Conservation (phyloP, 202 grass and related monocot species). For the Panicum virgatum region DNA sequence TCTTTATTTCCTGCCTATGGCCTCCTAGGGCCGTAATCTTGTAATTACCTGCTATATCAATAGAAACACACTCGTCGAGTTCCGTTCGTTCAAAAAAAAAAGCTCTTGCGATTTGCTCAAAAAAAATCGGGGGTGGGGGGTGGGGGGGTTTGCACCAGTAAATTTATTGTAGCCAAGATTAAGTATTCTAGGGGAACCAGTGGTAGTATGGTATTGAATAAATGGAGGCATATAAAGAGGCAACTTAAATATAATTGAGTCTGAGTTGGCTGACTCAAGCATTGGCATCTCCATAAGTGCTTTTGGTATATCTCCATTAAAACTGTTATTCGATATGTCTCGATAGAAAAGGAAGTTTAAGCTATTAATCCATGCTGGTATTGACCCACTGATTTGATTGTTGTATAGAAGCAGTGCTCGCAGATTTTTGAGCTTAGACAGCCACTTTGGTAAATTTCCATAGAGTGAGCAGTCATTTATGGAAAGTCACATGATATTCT, state of each 20-base stretch:
- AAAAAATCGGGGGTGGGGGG: too few relatives aligned
- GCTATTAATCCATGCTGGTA: conserved; percentile 48
- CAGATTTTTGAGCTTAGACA: conserved; percentile 52
- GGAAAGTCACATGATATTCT: conserved; percentile 39
- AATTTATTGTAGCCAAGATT: conserved; percentile 51
- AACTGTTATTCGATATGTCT: conserved; percentile 59
- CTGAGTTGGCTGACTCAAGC: conserved; percentile 26
- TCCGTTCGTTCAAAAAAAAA: too few relatives aligned
- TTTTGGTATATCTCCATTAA: conserved; percentile 62
- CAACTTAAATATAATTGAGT: neutral
- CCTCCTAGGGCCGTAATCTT: too few relatives aligned
- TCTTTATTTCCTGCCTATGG: too few relatives aligned
- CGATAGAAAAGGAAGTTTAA: conserved; percentile 47
- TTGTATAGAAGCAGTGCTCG: conserved; percentile 43
- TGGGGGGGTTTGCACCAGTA: conserved; percentile 36
- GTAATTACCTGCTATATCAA: too few relatives aligned
- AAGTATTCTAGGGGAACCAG: conserved; percentile 49
- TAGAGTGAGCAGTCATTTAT: conserved; percentile 42
- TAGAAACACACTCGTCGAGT: too few relatives aligned
- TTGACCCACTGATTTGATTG: conserved; percentile 44
- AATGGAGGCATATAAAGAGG: conserved; percentile 21
- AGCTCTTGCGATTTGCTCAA: too few relatives aligned
- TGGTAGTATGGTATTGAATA: neutral
- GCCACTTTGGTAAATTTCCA: conserved; percentile 61
- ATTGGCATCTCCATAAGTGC: conserved; percentile 38